Evolutionary conservation across 1,284 basidiomycete species (phyloP).

Genomic region (Vanrija pseudolonga): DNA sequence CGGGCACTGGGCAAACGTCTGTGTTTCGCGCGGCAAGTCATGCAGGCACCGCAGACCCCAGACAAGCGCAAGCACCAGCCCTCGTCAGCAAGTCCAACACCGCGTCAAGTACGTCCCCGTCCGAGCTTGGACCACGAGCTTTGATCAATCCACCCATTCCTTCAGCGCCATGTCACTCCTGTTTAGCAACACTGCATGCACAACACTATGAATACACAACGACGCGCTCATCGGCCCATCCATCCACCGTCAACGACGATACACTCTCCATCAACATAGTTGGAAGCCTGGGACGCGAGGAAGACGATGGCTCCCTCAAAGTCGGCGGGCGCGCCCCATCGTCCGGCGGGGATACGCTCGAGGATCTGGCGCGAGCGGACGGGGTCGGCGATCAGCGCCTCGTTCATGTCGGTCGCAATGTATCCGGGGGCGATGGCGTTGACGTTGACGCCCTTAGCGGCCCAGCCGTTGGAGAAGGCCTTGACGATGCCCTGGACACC

Average conservation of each 20-base stretch:
- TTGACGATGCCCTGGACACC: conserved; percentile 72
- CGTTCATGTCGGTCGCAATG: conserved; percentile 71
- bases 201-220: too few relatives aligned
- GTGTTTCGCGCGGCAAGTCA: too few relatives aligned
- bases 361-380: conserved; percentile 72
- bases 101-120: too few relatives aligned
- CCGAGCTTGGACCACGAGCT: too few relatives aligned
- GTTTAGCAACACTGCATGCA: too few relatives aligned
- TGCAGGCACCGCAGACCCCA: too few relatives aligned
- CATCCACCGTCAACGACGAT: conserved; percentile 50
- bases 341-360: conserved; percentile 83
- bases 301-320: conserved; percentile 90
- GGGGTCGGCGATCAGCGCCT: conserved; percentile 47
- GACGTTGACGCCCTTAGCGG: conserved; percentile 78
- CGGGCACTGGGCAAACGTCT: too few relatives aligned
- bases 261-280: conserved; percentile 84
- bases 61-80: too few relatives aligned
- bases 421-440: conserved; percentile 87
- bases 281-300: conserved; percentile 76
- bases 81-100: too few relatives aligned
- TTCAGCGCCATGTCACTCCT: too few relatives aligned
- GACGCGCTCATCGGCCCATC: conserved; percentile 36
- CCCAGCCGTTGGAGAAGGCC: conserved; percentile 62
- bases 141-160: too few relatives aligned
- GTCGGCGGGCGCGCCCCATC: conserved; percentile 84